These are phyloP conservation scores for Ziziphus jujuba DNA, from an alignment of 306 rosid species.

Conservation along the genomic window DNA sequence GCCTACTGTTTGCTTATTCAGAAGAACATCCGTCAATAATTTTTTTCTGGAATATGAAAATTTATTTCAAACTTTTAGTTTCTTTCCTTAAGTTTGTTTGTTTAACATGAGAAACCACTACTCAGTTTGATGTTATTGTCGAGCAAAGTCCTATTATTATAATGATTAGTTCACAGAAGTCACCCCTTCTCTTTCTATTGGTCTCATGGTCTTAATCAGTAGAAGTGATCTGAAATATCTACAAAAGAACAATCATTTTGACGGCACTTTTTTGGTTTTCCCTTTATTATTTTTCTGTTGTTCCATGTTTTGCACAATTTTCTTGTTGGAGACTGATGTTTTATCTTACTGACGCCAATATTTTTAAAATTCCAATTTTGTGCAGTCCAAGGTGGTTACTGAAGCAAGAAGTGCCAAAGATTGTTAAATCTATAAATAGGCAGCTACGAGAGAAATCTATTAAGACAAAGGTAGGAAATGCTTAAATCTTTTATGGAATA, in stretches of 20 bases:
- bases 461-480: slow-evolving; percentile 83
- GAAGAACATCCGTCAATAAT: not conserved
- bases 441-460: slow-evolving; percentile 97
- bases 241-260: not conserved
- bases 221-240: no score
- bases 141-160: not conserved
- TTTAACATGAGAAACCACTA: not conserved
- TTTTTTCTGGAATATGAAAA: not conserved
- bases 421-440: slow-evolving; percentile 85
- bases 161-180: not conserved
- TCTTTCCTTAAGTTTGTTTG: not conserved
- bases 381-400: slow-evolving; percentile 98
- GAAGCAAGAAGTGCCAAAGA: slow-evolving; percentile 94
- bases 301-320: slow-evolving; percentile 8
- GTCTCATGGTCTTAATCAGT: not conserved
- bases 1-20: not conserved
- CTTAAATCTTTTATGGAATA: slow-evolving; percentile 2
- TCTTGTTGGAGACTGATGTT: not conserved
- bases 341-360: not conserved
- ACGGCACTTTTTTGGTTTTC: not conserved
- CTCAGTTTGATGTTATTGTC: not conserved
- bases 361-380: slow-evolving; percentile 24
- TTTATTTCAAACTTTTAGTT: not conserved
- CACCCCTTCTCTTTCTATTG: not conserved
- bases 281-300: not conserved